Base-by-base conservation (phyloP, 2,329 filamentous ascomycete genomes). In the Alternaria novae-zelandiae region DNA sequence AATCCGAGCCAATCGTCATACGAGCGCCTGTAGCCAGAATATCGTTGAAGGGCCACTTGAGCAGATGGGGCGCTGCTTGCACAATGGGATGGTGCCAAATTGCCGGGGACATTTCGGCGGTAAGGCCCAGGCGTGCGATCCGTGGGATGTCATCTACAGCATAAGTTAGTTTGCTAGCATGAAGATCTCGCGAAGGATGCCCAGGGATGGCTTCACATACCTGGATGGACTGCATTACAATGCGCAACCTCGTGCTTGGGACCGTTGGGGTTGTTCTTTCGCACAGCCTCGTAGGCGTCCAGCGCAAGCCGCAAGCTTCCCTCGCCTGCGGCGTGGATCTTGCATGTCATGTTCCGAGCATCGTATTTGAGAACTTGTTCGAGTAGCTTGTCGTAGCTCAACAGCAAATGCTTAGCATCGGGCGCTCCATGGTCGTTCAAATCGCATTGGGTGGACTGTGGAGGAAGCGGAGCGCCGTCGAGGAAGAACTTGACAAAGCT, bases 401-500 rank as follows among this genome's bases (percentile, higher is more conserved):
- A 64, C 23, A 71, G 74, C 11, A 54, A 67, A 26, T 68, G 57
- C 44, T 17, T 46, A 21, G 20, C 44, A 23, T 79, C 73, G 2
- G 70, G 64, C 11, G 66, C 54, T 4, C 74, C 78, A 23, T 73
- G 58, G 12, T 63, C 66, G 41, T 73, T 66, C 4, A 80, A 57
- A 6, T 64, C 66, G 12, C 65, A 62, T 10, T 78, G 77, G 15
- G 77, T 76, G 54, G 70, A 74, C 2, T 75, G 59, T 4, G 76
- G 77, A 10, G 73, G 70, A 4, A 80, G 55, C 0, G 76, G 75
- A 6, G 75, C 75, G 20, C 44, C 44, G 17, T 46, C 78, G 26
- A 80, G 69, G 57, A 77, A 70, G 55, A 80, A 72, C 54, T 80
- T 80, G 17, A 79, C 73, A 59, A 80, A 80, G 8, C 69, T 66